Conservation (phyloP, 257 asterid species). For the Schizonepeta tenuifolia region DNA sequence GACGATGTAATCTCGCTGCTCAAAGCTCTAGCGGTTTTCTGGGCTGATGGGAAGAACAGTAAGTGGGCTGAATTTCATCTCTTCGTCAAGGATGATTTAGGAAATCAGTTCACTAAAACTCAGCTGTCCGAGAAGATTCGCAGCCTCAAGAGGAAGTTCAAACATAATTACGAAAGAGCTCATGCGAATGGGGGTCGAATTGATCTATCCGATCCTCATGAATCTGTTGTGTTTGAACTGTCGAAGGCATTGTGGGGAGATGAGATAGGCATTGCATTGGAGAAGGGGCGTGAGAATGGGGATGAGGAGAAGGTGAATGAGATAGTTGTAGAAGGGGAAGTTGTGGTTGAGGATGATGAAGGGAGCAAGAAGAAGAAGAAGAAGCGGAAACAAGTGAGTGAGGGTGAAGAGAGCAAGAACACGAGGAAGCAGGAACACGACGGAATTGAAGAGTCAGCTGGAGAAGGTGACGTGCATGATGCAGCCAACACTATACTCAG, state of each 20-base stretch:
- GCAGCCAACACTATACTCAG: slow-evolving; percentile 18
- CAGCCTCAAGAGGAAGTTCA: slow-evolving; percentile 23
- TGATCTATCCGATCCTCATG: slow-evolving; percentile 24
- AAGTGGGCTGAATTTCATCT: slow-evolving; percentile 38
- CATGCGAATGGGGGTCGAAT: slow-evolving; percentile 20
- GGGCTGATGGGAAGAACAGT: slow-evolving; percentile 35
- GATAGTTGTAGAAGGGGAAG: background rate
- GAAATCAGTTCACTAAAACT: slow-evolving; percentile 8
- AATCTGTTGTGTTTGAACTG: slow-evolving; percentile 23
- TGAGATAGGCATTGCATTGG: background rate
- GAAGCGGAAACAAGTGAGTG: slow-evolving; percentile 16
- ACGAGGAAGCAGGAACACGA: background rate
- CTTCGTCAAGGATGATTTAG: slow-evolving; percentile 26
- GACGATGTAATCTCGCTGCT: slow-evolving; percentile 37
- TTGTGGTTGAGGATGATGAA: background rate
- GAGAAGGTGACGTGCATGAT: background rate
- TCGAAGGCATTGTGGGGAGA: slow-evolving; percentile 36
- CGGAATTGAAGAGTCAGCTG: background rate
- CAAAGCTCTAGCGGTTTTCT: slow-evolving; percentile 30
- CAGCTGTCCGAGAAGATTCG: slow-evolving; percentile 41
- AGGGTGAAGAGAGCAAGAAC: background rate
- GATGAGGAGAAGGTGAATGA: background rate
- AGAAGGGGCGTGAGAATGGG: background rate
- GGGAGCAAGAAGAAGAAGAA: background rate
- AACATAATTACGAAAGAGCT: background rate